These are phyloP conservation scores for Adansonia digitata DNA, from an alignment of 345 rosid genomes.

Conservation along the genomic window DNA sequence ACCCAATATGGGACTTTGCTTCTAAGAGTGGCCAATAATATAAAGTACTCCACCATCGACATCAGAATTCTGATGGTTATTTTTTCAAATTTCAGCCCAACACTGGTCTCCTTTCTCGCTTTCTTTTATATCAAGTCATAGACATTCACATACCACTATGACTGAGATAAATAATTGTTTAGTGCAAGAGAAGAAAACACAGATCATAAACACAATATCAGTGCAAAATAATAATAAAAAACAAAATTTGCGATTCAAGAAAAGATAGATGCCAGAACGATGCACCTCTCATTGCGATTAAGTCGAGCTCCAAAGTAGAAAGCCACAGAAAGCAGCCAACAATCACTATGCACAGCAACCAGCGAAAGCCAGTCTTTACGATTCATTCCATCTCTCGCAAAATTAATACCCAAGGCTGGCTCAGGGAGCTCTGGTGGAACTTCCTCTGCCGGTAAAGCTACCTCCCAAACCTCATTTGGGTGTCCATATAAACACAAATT, in stretches of 20 bases:
- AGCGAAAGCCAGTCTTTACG: slow-evolving; percentile 81
- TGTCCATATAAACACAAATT: slow-evolving; percentile 72
- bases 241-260: background rate
- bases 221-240: background rate
- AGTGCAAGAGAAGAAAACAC: background rate
- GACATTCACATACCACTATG: background rate
- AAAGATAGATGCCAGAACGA: background rate
- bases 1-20: background rate
- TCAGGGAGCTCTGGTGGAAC: slow-evolving; percentile 84
- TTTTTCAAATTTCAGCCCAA: background rate
- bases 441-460: slow-evolving; percentile 67
- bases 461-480: slow-evolving; percentile 79
- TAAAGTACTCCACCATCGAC: background rate
- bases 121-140: background rate
- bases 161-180: background rate
- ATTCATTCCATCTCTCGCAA: slow-evolving; percentile 78
- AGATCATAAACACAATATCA: background rate
- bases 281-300: slow-evolving; percentile 70
- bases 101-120: background rate
- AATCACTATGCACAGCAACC: slow-evolving; percentile 82
- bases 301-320: slow-evolving; percentile 76
- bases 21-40: background rate
- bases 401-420: slow-evolving; percentile 84
- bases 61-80: background rate
- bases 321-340: slow-evolving; percentile 76